Percentiles rank a stretch among this genome's conserved stretches.
These are phyloP conservation scores for Hericium coralloides DNA, from an alignment of 768 basidiomycete species.

Conservation along the genomic window DNA sequence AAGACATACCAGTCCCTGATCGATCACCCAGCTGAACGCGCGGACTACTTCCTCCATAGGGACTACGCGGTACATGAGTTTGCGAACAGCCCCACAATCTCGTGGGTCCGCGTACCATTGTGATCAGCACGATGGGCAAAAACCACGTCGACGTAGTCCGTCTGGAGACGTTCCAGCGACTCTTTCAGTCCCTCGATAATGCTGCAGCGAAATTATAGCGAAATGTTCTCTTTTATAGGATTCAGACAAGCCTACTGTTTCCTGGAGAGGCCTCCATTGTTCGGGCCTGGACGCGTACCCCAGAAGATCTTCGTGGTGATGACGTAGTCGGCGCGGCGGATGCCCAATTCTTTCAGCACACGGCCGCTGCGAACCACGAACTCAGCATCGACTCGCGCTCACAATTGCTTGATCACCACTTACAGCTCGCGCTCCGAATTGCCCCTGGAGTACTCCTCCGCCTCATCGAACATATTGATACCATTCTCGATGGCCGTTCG, in stretches of 20 bases:
- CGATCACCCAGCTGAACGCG: slow-evolving; percentile 47
- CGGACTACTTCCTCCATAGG: slow-evolving; percentile 50
- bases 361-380: slow-evolving; percentile 28
- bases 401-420: neutral
- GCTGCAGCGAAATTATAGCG: slow-evolving; percentile 16
- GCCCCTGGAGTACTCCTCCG: slow-evolving; percentile 37
- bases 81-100: too few species aligned
- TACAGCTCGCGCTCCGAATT: slow-evolving; percentile 47
- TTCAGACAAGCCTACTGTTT: slow-evolving; percentile 18
- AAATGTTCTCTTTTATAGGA: neutral
- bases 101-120: slow-evolving; percentile 19
- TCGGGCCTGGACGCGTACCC: slow-evolving; percentile 40
- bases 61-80: slow-evolving; percentile 14
- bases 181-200: slow-evolving; percentile 48
- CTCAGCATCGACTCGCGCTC: neutral
- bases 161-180: slow-evolving; percentile 39
- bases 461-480: slow-evolving; percentile 42
- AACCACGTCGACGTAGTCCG: slow-evolving; percentile 45
- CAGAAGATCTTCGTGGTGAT: slow-evolving; percentile 54
- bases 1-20: slow-evolving; percentile 33
- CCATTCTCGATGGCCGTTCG: slow-evolving; percentile 43
- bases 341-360: slow-evolving; percentile 45
- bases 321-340: slow-evolving; percentile 39
- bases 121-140: slow-evolving; percentile 43
- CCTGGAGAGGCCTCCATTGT: slow-evolving; percentile 26